Conservation (phyloP, 441 rosid species). For the Pelargonium myrrhifolium region DNA sequence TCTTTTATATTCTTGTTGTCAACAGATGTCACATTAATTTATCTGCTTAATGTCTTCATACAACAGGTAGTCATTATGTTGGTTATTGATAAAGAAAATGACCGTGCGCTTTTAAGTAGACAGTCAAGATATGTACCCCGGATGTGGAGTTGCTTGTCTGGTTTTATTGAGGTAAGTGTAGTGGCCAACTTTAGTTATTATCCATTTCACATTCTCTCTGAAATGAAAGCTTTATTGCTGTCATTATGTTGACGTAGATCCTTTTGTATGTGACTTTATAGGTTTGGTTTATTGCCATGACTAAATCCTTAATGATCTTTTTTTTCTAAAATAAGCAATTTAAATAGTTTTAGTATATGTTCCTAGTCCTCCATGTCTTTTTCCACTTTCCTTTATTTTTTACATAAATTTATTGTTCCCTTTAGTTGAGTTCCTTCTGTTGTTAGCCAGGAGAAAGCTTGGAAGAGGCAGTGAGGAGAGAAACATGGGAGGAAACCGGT, state of each 20-base stretch:
- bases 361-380: neutral
- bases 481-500: constrained; percentile 90
- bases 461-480: constrained; percentile 93
- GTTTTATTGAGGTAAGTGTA: constrained; percentile 69
- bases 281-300: neutral
- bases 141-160: constrained; percentile 97
- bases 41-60: constrained; percentile 4
- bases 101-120: constrained; percentile 65
- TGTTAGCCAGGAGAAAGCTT: constrained; percentile 94
- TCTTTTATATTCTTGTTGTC: no score
- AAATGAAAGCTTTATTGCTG: neutral
- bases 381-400: neutral
- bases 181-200: constrained; percentile 2
- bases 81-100: constrained; percentile 78
- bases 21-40: neutral
- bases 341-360: neutral
- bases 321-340: neutral
- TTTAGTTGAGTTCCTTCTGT: constrained; percentile 13
- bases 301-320: neutral
- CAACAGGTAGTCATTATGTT: constrained; percentile 89
- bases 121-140: constrained; percentile 72
- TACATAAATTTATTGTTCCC: neutral
- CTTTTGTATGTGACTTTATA: neutral
- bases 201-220: neutral
- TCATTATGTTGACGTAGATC: neutral